phyloP scores from a whole-genome alignment of 768 basidiomycete genomes.

The Naganishia antarctica region DNA sequence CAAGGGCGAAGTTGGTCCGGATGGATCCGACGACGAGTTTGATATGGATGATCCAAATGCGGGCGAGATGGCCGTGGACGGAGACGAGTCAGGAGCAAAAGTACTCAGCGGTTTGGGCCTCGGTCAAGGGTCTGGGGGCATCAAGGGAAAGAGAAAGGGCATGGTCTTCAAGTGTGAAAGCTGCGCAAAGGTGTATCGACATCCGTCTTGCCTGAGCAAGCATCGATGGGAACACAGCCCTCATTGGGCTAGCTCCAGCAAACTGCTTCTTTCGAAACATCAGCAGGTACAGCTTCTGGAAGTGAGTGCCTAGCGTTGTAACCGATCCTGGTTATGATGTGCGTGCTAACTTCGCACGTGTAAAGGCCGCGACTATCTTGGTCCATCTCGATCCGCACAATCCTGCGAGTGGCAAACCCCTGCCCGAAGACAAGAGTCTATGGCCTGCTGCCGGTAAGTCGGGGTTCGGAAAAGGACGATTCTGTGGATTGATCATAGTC shows the following conservation, averaged over 20 bases:
- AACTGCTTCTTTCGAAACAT: conserved; percentile 87
- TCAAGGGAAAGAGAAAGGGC: conserved; percentile 66
- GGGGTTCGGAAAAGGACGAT: background rate
- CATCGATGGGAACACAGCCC: conserved; percentile 97
- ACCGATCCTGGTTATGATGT: background rate
- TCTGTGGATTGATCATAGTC: background rate
- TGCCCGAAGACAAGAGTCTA: conserved; percentile 88
- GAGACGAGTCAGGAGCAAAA: background rate
- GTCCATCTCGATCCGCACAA: conserved; percentile 68
- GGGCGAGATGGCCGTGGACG: too few relatives aligned
- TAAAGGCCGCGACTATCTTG: conserved; percentile 85
- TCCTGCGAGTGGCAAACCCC: conserved; percentile 60
- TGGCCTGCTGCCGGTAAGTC: conserved; percentile 59
- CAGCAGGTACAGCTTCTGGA: conserved; percentile 96
- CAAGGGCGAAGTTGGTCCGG: conserved; percentile 28
- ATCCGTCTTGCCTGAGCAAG: conserved; percentile 91
- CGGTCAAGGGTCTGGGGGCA: conserved; percentile 46
- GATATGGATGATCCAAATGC: conserved; percentile 22
- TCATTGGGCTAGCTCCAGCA: conserved; percentile 89
- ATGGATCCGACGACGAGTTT: conserved; percentile 26
- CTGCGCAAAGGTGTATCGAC: conserved; percentile 76
- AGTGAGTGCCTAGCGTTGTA: conserved; percentile 51
- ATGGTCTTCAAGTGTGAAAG: conserved; percentile 86
- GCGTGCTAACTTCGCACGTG: conserved; percentile 7
- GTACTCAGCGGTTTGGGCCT: conserved; percentile 22